Evolutionary conservation across 805 yeast species (phyloP).

Genomic region (Candida adriatica): DNA sequence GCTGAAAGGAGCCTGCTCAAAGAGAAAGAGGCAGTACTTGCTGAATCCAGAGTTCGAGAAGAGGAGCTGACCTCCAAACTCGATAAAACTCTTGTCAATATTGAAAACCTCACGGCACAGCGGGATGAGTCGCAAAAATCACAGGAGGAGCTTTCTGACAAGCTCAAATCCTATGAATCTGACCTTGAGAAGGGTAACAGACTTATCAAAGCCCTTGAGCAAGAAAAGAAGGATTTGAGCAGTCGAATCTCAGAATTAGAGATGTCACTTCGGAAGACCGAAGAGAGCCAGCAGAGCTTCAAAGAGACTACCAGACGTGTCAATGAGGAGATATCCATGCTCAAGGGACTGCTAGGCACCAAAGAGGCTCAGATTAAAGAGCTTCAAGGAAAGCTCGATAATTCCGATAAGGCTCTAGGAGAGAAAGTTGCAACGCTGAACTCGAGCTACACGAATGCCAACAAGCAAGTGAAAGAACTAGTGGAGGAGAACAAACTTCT

Average conservation of each 20-base stretch:
- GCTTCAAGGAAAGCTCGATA: conserved; percentile 25
- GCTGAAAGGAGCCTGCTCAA: conserved; percentile 36
- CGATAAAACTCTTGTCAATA: conserved; percentile 18
- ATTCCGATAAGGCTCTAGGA: conserved; percentile 29
- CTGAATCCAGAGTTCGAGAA: conserved; percentile 36
- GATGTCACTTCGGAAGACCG: conserved; percentile 9
- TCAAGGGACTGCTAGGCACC: conserved; percentile 22
- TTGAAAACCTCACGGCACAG: conserved; percentile 20
- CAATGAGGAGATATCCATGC: conserved; percentile 25
- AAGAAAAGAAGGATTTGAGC: conserved; percentile 17
- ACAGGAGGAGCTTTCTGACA: conserved; percentile 24
- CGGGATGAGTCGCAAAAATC: conserved; percentile 22
- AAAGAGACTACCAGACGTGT: conserved; percentile 11
- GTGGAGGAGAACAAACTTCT: conserved; percentile 39
- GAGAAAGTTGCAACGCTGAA: conserved; percentile 28
- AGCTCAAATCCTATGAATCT: conserved; percentile 17
- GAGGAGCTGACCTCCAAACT: conserved; percentile 23
- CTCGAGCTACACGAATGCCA: conserved; percentile 28
- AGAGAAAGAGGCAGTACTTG: conserved; percentile 41
- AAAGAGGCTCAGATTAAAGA: conserved; percentile 30
- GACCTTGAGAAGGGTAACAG: conserved; percentile 23
- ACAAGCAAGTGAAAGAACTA: conserved; percentile 30
- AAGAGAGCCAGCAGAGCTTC: conserved; percentile 11
- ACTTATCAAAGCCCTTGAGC: conserved; percentile 16
- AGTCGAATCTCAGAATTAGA: conserved; percentile 18